Base-by-base conservation (phyloP, 768 basidiomycete genomes). In the Suillus discolor region DNA sequence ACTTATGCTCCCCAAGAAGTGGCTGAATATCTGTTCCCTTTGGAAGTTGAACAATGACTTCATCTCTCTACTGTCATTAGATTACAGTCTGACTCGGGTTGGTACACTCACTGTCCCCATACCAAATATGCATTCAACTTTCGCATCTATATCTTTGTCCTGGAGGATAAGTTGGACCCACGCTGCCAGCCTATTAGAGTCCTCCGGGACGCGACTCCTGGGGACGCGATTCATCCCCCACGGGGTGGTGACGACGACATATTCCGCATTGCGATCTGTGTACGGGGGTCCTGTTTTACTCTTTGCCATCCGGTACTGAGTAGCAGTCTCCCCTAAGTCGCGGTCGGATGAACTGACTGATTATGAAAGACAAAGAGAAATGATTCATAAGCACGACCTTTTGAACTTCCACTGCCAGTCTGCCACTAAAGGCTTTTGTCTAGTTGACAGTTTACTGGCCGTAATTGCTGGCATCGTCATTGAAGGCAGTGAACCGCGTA, bases 71-170 rank as follows among this genome's bases (percentile, higher is more conserved):
- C n/a, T 2, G 16, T 39, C 47, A 42, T 45, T 39, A 25, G 23
- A 38, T 57, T 23, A 6, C 6, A 25, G 18, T 63, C 39, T 16
- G 3, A 36, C 31, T 36, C 31, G 25, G 13, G 55, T 68, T n/a
- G 28, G 2, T 6, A 38, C n/a, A 76, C 76, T 75, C 31, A 76
- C 76, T 0, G 74, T 77, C n/a, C 72, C 71, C 71, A 76, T 73
- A 2, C 61, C 38, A 55, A 73, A 76, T 6, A 76, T 64, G 16
- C 67, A 74, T 41, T 77, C 73, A 1, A 73, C 63, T 4, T 28
- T 44, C 1, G 74, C 67, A 20, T 66, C 11, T 39, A 62, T 39
- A 5, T 66, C 69, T 1, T 66, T 68, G 34, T 60, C 49, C 36
- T 66, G 67, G 23, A 76, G 75, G 16, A 72, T 62, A 18, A 72